Evolutionary conservation across 108 stramenopile species (phyloP).

Genomic region (Cyclostephanos tholiformis): DNA sequence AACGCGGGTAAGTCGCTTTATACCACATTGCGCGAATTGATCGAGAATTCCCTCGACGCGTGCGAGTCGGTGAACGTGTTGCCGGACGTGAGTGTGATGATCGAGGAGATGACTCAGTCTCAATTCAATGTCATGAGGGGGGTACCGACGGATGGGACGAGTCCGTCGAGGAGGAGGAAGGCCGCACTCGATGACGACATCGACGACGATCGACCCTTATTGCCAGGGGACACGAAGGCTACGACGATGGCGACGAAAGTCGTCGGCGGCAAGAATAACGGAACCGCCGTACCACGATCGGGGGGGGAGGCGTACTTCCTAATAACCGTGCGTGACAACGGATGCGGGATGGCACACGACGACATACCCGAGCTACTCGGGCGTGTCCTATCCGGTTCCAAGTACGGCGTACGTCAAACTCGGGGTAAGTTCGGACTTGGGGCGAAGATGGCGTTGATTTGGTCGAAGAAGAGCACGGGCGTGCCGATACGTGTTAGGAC

Average conservation of each 20-base stretch:
- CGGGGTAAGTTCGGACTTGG: conserved; percentile 97
- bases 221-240: neutral
- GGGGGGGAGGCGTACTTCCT: conserved; percentile 80
- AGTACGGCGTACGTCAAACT: conserved; percentile 96
- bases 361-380: conserved; percentile 92
- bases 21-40: conserved; percentile 93
- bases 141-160: conserved; percentile 43
- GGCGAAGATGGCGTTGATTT: conserved; percentile 98
- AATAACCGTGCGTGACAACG: conserved; percentile 91
- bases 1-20: conserved; percentile 94
- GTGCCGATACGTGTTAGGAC: conserved; percentile 85
- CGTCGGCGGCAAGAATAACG: neutral
- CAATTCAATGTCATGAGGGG: conserved; percentile 86
- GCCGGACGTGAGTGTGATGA: conserved; percentile 77
- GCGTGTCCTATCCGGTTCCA: conserved; percentile 89
- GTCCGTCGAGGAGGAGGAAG: conserved; percentile 26
- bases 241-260: conserved; percentile 1
- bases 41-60: conserved; percentile 94
- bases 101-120: conserved; percentile 85
- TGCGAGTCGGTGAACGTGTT: conserved; percentile 86
- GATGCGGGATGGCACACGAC: conserved; percentile 94
- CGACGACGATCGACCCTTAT: neutral
- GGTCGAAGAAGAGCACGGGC: conserved; percentile 94
- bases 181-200: neutral
- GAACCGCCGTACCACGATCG: neutral